Evolutionary conservation across 352 stramenopile genomes (phyloP).

Genomic region (Hyaloperonospora brassicae): DNA sequence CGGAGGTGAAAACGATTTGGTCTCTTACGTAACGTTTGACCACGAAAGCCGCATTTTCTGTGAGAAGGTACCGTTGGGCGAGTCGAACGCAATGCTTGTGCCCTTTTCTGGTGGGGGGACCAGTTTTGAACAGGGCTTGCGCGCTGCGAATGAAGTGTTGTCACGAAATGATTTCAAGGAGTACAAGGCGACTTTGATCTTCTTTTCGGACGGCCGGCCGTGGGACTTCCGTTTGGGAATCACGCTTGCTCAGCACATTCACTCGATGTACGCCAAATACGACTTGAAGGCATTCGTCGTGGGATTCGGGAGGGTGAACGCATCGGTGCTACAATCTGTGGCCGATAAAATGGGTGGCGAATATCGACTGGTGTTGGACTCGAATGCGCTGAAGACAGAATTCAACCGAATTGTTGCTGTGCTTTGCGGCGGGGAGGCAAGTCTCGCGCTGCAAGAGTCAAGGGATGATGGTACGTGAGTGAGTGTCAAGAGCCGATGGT

Average conservation of each 20-base stretch:
- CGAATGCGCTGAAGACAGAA: constrained; percentile 19
- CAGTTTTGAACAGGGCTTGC: constrained; percentile 30
- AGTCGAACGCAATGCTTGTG: constrained; percentile 4
- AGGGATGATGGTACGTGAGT: not conserved
- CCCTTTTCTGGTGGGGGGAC: constrained; percentile 36
- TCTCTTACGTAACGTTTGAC: constrained; percentile 33
- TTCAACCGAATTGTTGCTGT: constrained; percentile 30
- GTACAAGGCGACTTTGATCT: constrained; percentile 35
- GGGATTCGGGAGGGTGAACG: constrained; percentile 52
- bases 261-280: constrained; percentile 41
- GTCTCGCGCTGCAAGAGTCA: constrained; percentile 21
- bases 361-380: constrained; percentile 32
- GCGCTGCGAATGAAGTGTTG: constrained; percentile 43
- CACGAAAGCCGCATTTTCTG: constrained; percentile 11
- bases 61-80: constrained; percentile 12
- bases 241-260: constrained; percentile 37
- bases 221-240: constrained; percentile 24
- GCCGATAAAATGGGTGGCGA: constrained; percentile 38
- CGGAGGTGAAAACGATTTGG: constrained; percentile 20
- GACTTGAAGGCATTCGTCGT: constrained; percentile 50
- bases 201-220: constrained; percentile 42
- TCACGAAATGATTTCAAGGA: constrained; percentile 44
- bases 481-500: constrained; percentile 1
- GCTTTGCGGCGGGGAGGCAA: constrained; percentile 18
- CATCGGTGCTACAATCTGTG: constrained; percentile 37